Base-by-base conservation (phyloP, 768 basidiomycete genomes). In the Tephrocybe sp. region DNA sequence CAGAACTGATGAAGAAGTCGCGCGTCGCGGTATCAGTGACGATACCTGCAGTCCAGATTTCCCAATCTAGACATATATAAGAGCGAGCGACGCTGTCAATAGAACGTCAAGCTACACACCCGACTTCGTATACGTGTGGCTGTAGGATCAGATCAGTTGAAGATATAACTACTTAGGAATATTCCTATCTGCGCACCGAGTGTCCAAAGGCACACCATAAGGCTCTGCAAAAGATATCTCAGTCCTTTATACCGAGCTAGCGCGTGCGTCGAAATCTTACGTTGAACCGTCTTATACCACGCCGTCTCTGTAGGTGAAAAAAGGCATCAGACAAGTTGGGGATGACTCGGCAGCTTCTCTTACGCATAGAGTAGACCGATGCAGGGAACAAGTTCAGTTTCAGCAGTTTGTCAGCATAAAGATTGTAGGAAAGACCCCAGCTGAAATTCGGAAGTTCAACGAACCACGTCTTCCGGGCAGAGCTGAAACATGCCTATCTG, bases 381-480 rank as follows among this genome's bases (percentile, higher is more conserved):
- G 61, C 38, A 4, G 78, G 79, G 69, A 86, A 82, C 14, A 86
- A 60, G 44, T 78, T 73, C 20, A 80, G 72, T 18, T 74, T 74
- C 45, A 86, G 64, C 37, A 86, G 65, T 61, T 74, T 78, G 61
- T 86, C 85, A 9, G 75, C 80, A 50, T 74, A 85, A 40, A 88
- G 59, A 66, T 86, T 86, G 67, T 88, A 86, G 10, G 79, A 68
- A 25, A 84, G 59, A 4, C 81, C 80, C 84, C 83, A 85, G 52
- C 77, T 79, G 48, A 17, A 40, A 14, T 20, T 12, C 3, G 30
- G n/a, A 50, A 36, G 40, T 7, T 53, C 10, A 36, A 25, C n/a
- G n/a, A n/a, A n/a, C 11, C 15, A 23, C 5, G 5, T 21, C 17
- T n/a, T 34, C 15, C 17, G n/a, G 23, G n/a, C 33, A 77, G 5